Evolutionary conservation across 2,329 filamentous ascomycete species (phyloP).

Genomic region (Botryosphaeria dothidea): DNA sequence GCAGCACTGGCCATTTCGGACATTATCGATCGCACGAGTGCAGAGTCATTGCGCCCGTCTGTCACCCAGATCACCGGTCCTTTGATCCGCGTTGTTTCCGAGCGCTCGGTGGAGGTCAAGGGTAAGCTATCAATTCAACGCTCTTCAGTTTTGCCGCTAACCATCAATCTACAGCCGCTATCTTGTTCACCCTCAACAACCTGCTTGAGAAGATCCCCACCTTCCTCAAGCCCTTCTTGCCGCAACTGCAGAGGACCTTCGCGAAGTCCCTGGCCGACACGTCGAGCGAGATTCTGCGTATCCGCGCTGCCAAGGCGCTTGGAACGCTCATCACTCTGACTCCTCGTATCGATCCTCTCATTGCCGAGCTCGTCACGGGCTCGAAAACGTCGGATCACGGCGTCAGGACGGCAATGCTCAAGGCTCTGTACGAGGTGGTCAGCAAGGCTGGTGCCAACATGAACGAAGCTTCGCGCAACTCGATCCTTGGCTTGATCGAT

Average conservation of each 20-base stretch:
- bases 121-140: slow-evolving; percentile 31
- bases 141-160: background rate
- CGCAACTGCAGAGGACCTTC: slow-evolving; percentile 94
- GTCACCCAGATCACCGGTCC: slow-evolving; percentile 98
- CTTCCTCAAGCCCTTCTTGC: slow-evolving; percentile 94
- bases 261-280: slow-evolving; percentile 93
- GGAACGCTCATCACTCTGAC: slow-evolving; percentile 96
- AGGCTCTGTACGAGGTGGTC: slow-evolving; percentile 93
- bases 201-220: slow-evolving; percentile 94
- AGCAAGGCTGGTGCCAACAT: slow-evolving; percentile 94
- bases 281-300: slow-evolving; percentile 83
- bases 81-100: slow-evolving; percentile 94
- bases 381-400: slow-evolving; percentile 86
- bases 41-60: slow-evolving; percentile 85
- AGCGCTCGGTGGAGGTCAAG: slow-evolving; percentile 94
- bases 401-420: slow-evolving; percentile 94
- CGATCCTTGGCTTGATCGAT: slow-evolving; percentile 89
- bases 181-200: slow-evolving; percentile 91
- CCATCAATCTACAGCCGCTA: slow-evolving; percentile 61
- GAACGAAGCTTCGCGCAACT: slow-evolving; percentile 82
- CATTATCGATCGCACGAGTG: slow-evolving; percentile 88
- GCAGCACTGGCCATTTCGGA: slow-evolving; percentile 93
- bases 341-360: slow-evolving; percentile 90
- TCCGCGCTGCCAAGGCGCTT: slow-evolving; percentile 86
- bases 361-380: slow-evolving; percentile 89